These are phyloP conservation scores for Penicillium simplicissimum DNA, from an alignment of 495 filamentous ascomycete genomes.

Conservation along the genomic window DNA sequence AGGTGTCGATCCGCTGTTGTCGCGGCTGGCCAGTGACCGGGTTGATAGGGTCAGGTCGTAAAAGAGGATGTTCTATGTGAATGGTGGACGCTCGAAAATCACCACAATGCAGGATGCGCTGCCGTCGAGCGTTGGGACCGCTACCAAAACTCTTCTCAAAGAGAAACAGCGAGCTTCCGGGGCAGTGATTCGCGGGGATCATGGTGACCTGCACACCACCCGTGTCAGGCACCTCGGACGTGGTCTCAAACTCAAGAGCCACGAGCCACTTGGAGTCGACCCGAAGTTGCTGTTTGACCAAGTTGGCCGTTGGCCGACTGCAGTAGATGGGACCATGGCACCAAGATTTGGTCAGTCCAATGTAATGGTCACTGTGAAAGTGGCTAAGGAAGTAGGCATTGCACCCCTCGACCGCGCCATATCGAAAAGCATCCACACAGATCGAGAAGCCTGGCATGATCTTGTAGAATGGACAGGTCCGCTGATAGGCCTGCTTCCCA, in stretches of 20 bases:
- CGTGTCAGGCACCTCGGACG: conserved; percentile 74
- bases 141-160: conserved; percentile 76
- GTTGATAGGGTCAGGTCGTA: conserved; percentile 73
- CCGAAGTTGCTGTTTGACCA: conserved; percentile 80
- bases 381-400: conserved; percentile 97
- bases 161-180: conserved; percentile 88
- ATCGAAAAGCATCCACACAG: conserved; percentile 94
- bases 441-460: conserved; percentile 90
- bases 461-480: conserved; percentile 98
- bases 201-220: conserved; percentile 85
- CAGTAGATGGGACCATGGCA: conserved; percentile 95
- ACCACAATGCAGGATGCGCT: conserved; percentile 89
- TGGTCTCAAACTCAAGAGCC: conserved; percentile 82
- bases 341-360: conserved; percentile 87
- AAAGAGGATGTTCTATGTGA: conserved; percentile 81
- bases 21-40: conserved; percentile 63
- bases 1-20: conserved; percentile 87
- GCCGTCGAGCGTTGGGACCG: conserved; percentile 56
- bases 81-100: conserved; percentile 89
- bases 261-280: conserved; percentile 86
- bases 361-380: conserved; percentile 97
- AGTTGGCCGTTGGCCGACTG: conserved; percentile 84
- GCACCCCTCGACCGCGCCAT: conserved; percentile 88
- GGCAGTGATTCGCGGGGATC: conserved; percentile 97
- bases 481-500: conserved; percentile 85